Evolutionary conservation across 257 asterid species (phyloP).

Genomic region (Coffea eugenioides): DNA sequence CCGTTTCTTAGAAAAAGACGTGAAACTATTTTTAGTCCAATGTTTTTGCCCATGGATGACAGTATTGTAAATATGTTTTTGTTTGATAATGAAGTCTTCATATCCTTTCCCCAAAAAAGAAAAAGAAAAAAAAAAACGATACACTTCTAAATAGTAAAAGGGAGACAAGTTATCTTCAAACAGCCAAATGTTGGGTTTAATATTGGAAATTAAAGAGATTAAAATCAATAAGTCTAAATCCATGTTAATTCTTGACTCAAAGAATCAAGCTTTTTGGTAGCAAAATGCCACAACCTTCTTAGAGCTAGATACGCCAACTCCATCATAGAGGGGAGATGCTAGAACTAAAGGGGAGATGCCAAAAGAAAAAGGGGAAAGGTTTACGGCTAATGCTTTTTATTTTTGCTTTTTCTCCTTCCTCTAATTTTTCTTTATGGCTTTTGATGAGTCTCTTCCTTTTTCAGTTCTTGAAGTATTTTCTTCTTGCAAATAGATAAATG

Average conservation of each 20-base stretch:
- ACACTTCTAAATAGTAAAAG: background rate
- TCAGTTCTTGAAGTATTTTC: conserved; percentile 47
- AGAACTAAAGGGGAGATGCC: background rate
- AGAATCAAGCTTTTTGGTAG: background rate
- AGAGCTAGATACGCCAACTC: background rate
- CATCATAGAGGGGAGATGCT: background rate
- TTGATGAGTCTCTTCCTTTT: conserved; percentile 51
- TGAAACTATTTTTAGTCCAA: too few species aligned
- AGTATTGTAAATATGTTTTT: too few species aligned
- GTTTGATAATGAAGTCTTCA: too few species aligned
- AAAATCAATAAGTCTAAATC: background rate
- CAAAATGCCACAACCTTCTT: background rate
- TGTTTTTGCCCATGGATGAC: too few species aligned
- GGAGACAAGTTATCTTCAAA: background rate
- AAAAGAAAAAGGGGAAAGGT: background rate
- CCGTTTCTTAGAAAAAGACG: too few species aligned
- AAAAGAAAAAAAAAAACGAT: too few species aligned
- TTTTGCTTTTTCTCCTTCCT: conserved; percentile 60
- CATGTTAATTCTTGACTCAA: background rate
- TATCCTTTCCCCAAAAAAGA: too few species aligned
- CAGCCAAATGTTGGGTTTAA: background rate
- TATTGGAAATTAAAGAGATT: background rate
- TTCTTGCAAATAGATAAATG: conserved; percentile 40
- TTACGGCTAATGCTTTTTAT: conserved; percentile 27
- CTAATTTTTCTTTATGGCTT: conserved; percentile 61